Conservation (phyloP, 2,329 filamentous ascomycete species). For the Dothiorella sarmentorum region DNA sequence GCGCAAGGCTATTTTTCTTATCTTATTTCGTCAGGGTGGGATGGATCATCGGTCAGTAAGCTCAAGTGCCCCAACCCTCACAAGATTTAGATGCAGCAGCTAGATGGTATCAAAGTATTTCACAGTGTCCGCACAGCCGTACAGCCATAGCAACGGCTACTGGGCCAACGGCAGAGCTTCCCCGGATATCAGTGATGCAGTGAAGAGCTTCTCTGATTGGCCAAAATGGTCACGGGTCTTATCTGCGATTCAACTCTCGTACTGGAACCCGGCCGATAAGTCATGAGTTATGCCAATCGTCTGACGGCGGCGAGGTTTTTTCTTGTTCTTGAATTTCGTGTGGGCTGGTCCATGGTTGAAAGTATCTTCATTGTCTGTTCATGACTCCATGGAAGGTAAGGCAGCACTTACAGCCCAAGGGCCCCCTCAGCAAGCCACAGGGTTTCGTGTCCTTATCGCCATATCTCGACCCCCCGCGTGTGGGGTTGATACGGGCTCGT, state of each 20-base stretch:
- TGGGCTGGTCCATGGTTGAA: no score
- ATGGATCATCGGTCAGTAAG: neutral
- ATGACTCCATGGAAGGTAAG: neutral
- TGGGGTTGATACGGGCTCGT: neutral
- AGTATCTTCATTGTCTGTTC: neutral
- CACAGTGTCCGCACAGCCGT: neutral
- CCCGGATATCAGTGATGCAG: constrained; percentile 2
- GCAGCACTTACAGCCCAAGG: neutral
- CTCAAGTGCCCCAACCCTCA: neutral
- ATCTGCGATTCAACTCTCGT: neutral
- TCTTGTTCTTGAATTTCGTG: no score
- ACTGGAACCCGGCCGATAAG: neutral
- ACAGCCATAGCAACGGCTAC: neutral
- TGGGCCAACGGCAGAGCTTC: neutral
- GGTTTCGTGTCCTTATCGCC: neutral
- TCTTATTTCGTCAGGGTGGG: neutral
- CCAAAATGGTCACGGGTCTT: neutral
- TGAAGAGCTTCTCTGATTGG: neutral
- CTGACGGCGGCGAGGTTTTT: neutral
- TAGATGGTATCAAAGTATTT: neutral
- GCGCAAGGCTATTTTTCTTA: neutral
- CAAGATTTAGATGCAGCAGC: neutral
- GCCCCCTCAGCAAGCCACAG: neutral
- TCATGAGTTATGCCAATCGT: constrained; percentile 1
- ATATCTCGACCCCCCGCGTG: neutral